Evolutionary conservation across 805 yeast genomes (phyloP), one percentile per base, ranked within the genome.

Genomic region (Metschnikowia bowlesiae): DNA sequence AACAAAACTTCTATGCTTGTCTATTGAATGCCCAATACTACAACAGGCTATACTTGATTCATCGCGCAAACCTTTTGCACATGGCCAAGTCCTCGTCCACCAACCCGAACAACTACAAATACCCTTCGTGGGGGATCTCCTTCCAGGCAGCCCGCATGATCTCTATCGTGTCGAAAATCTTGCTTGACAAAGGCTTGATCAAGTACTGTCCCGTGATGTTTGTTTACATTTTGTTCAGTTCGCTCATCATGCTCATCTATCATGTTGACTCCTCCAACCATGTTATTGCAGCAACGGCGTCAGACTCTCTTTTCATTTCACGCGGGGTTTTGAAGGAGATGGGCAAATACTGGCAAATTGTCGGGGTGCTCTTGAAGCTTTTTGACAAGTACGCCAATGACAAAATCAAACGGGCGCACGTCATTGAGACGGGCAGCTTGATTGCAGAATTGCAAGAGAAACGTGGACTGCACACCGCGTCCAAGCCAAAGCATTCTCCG

Each of bases 101-200:
- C 1, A 66, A 66, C 48, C 75, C 76, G 13, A 68, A 65, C 54
- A 75, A 71, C 60, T 75, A 67, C 67, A 73, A 62, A 56, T 83
- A 82, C 62, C 88, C 89, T 6, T 80, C 86, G n/a, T 82, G 88
- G 85, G 88, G 90, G 8, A 84, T 86, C 50, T 86, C 89, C 2
- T 86, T 85, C 72, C 89, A 85, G 64, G 87, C 91, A 0, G 89
- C 94, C 0, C 80, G 87, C 59, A 82, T 85, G 81, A 82, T 87
- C 54, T 78, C 87, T 5, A 73, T 79, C 39, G 82, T 87, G 48
- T 75, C 81, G 30, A 82, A 82, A 44, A 82, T 79, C 50, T 57
- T 87, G 50, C 57, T 74, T 37, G 78, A 75, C 40, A 72, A 75
- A 39, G 73, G 75, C 48, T 80, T 80, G 56, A 62, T 83, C 48